Conservation (phyloP, 2,329 filamentous ascomycete species). For the Neocucurbitaria cava region DNA sequence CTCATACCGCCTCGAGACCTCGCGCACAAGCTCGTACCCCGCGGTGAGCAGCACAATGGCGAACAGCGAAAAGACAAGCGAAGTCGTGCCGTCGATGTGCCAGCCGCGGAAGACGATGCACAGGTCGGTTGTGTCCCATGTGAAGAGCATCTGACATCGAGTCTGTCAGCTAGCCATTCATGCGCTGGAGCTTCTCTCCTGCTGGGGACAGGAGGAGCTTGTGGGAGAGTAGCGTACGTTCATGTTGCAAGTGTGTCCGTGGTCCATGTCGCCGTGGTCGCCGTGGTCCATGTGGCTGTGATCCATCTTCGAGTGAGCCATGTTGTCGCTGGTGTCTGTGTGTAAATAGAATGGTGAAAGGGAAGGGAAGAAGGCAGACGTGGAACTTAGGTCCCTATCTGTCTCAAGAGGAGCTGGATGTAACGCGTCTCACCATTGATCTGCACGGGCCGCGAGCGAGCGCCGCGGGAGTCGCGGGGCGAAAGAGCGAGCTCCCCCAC, state of each 20-base stretch:
- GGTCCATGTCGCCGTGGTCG: conserved; percentile 59
- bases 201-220: background rate
- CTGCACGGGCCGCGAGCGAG: conserved; percentile 28
- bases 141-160: conserved; percentile 92
- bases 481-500: conserved; percentile 10
- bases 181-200: background rate
- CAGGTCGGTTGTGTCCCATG: conserved; percentile 90
- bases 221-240: conserved; percentile 67
- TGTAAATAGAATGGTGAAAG: background rate
- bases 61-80: conserved; percentile 81
- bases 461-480: conserved; percentile 14
- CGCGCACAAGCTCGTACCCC: conserved; percentile 91
- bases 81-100: conserved; percentile 77
- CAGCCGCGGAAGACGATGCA: conserved; percentile 95
- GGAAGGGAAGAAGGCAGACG: conserved; percentile 2
- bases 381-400: no score
- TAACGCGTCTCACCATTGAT: conserved; percentile 29
- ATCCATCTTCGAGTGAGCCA: conserved; percentile 52
- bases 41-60: conserved; percentile 83
- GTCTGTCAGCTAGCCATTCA: conserved; percentile 9
- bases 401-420: conserved; percentile 6
- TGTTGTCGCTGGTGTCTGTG: conserved; percentile 24
- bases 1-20: conserved; percentile 80
- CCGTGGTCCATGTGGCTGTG: conserved; percentile 62
- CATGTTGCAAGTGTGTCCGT: conserved; percentile 78